A percentile compares a stretch with the other conserved stretches of the same genome.
Conservation (phyloP, 176 grass and related monocot species). For the Aegilops sharonensis region DNA sequence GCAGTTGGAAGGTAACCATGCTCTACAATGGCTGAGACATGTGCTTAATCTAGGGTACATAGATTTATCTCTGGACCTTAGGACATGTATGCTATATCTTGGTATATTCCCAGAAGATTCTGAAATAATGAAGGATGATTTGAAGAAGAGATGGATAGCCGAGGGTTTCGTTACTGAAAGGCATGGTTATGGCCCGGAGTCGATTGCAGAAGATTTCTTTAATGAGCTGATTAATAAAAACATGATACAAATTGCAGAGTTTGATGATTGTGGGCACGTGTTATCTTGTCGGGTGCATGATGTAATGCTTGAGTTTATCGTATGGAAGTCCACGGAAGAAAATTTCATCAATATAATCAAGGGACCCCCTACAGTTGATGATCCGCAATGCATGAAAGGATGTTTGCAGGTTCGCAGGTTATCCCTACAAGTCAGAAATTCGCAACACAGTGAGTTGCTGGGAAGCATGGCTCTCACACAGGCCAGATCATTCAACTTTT, state of each 20-base stretch:
- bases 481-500: constrained; percentile 19
- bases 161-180: constrained; percentile 8
- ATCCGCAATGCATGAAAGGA: neutral
- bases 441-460: neutral
- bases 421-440: neutral
- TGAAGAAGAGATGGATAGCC: constrained; percentile 19
- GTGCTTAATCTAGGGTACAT: constrained; percentile 12
- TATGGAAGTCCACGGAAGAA: constrained; percentile 12
- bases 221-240: constrained; percentile 5
- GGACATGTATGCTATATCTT: constrained; percentile 1
- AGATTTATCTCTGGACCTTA: neutral
- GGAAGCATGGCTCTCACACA: neutral
- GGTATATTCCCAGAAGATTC: constrained; percentile 28
- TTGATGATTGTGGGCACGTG: constrained; percentile 17
- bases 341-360: constrained; percentile 21
- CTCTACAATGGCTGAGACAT: neutral
- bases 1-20: neutral
- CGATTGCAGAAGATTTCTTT: neutral
- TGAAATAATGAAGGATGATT: neutral
- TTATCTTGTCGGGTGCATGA: constrained; percentile 24
- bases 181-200: neutral
- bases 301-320: constrained; percentile 18
- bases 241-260: constrained; percentile 11
- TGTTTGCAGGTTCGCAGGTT: constrained; percentile 1
- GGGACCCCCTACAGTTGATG: neutral